Base-by-base conservation (phyloP, 345 rosid genomes). In the Cardamine occulta region DNA sequence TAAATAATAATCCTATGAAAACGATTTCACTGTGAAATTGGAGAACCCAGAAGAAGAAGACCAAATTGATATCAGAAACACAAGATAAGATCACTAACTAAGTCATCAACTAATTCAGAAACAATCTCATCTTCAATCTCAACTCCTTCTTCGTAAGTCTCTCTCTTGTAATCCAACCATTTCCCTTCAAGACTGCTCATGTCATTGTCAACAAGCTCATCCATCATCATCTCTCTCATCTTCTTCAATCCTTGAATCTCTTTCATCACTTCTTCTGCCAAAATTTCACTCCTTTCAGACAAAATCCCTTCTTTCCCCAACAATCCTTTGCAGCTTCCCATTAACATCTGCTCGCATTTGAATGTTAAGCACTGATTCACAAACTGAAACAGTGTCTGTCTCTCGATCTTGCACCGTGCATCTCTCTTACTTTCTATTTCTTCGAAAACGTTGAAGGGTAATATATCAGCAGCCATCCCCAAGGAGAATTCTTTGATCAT, bases 181-280 rank as follows among this genome's bases (percentile, higher is more conserved):
- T 59, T 92, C 42, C 96, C 99, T 57, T 77, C 26, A 68, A 11
- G 18, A 17, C 77, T 77, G 81, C 83, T 86, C 99, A 92, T 92
- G 78, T 95, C 93, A 65, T 52, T 86, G 37, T 90, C 89, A 40
- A 89, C 90, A 45, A 95, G 92, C 52, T 90, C 96, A 80, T 95
- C 98, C 74, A 87, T 86, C 87, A 83, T 80, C 82, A 82, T 37
- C 55, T 82, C 91, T 62, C 89, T 87, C 81, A 79, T 84, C 74
- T 76, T 75, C 70, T 81, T 84, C 90, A 87, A 76, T 10, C 84
- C 74, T 0, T 32, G 58, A 3, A 88, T 80, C 75, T 84, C 91
- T 77, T 64, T 84, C 48, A 76, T 78, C 80, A 90, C 53, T 68
- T 89, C 87, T 59, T 82, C 89, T 0, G 88, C 96, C 79, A 86